Base-by-base conservation (phyloP, 306 rosid species). In the Begonia fuchsioides region DNA sequence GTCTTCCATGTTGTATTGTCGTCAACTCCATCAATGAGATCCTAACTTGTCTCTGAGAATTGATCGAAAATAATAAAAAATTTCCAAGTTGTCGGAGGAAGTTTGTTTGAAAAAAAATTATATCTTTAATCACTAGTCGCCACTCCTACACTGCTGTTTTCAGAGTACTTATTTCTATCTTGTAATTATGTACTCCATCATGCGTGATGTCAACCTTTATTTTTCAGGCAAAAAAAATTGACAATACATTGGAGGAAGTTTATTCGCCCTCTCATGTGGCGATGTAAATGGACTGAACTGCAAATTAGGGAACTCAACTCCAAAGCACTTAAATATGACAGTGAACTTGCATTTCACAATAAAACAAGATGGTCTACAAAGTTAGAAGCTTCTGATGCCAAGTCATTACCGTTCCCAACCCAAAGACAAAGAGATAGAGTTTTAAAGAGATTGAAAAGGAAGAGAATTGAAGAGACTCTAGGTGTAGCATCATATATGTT, bases 261-360 rank as follows among this genome's bases (percentile, higher is more conserved):
- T 66, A 69, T 75, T 57, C 58, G 52, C 50, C 95, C 94, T 32
- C 46, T 77, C 17, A 67, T 38, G 68, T 75, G 83, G 87, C 87
- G 94, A 15, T 75, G 80, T 69, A 90, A 78, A 74, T 85, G 95
- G 95, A 20, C 70, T 39, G 98, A 81, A 60, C 61, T 85, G 70
- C 62, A 51, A 65, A 55, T 85, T 40, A 75, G 48, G 68, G 68
- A 67, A 59, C 85, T 90, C 54, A 71, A 61, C 51, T 77, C 79
- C 44, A 87, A 65, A 66, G 52, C 61, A 13, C 61, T 9, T 15
- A 71, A 79, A 68, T 90, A 85, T 57, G 77, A 73, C 11, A 48
- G 60, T 18, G 76, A 72, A 54, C 80, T 85, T 52, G 84, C 68
- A 51, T 72, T 69, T 46, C 66, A 52, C 56, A 79, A 85, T 38